phyloP scores from a whole-genome alignment of 495 filamentous ascomycete genomes.

The Tuber magnatum region DNA sequence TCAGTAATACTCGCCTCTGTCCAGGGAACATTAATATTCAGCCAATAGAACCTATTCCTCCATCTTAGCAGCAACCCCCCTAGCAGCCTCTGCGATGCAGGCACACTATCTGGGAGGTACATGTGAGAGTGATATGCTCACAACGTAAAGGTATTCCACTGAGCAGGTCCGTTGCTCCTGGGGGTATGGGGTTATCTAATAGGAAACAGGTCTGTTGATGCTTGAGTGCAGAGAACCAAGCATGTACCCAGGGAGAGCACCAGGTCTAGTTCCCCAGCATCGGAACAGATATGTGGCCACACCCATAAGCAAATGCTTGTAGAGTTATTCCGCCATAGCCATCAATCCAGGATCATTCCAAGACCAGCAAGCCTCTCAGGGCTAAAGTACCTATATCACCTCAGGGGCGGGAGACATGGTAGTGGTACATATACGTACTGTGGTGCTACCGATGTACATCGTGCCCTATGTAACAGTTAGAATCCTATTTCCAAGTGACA shows the following conservation, averaged over 20 bases:
- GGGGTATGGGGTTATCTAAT: neutral
- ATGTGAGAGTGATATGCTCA: constrained; percentile 8
- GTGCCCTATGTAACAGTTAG: constrained; percentile 16
- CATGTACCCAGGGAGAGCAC: constrained; percentile 44
- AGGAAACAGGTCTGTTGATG: neutral
- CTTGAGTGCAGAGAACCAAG: neutral
- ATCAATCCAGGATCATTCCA: constrained; percentile 43
- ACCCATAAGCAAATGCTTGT: constrained; percentile 39
- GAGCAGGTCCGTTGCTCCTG: neutral
- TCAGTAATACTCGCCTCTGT: neutral
- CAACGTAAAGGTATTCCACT: constrained; percentile 5
- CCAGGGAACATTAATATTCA: neutral
- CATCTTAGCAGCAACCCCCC: neutral
- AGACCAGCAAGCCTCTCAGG: constrained; percentile 39
- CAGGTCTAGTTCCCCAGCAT: constrained; percentile 29
- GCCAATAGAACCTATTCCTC: neutral
- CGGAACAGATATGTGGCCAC: constrained; percentile 39
- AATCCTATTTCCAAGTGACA: neutral
- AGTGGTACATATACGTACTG: neutral
- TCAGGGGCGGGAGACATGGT: neutral
- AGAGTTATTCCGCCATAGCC: constrained; percentile 42
- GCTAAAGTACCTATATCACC: constrained; percentile 30
- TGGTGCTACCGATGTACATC: constrained; percentile 29
- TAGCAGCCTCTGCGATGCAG: neutral
- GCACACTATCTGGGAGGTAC: constrained; percentile 9